phyloP scores from a whole-genome alignment of 371 early-diverging fungal genomes.

The Mucor lusitanicus region DNA sequence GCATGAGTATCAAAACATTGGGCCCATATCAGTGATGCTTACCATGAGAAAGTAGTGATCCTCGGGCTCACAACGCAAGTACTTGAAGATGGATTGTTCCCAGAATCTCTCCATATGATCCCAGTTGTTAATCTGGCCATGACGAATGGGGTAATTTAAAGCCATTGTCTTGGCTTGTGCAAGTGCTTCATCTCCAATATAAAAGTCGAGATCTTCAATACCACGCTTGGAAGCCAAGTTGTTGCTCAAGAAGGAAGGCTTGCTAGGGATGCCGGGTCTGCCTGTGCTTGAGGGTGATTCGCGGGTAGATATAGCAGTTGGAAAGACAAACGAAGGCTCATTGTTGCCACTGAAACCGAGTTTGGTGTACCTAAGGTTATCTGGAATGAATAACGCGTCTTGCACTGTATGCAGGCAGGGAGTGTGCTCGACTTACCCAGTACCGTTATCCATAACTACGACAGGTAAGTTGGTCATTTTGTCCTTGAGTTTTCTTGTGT shows the following conservation, averaged over 20 bases:
- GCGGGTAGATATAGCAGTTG: slow-evolving; percentile 87
- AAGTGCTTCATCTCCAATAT: slow-evolving; percentile 96
- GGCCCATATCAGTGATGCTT: slow-evolving; percentile 11
- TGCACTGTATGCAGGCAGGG: neutral
- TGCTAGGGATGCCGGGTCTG: slow-evolving; percentile 59
- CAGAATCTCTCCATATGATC: slow-evolving; percentile 95
- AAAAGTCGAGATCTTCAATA: slow-evolving; percentile 96
- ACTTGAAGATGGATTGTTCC: slow-evolving; percentile 97
- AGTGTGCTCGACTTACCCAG: slow-evolving; percentile 67
- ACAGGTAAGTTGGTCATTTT: slow-evolving; percentile 65
- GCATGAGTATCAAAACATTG: neutral
- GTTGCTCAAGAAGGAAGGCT: slow-evolving; percentile 60
- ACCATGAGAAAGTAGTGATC: slow-evolving; percentile 93
- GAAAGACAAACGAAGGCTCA: slow-evolving; percentile 95
- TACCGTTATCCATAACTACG: slow-evolving; percentile 94
- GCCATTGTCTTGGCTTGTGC: slow-evolving; percentile 86
- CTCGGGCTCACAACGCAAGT: slow-evolving; percentile 96
- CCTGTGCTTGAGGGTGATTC: slow-evolving; percentile 58
- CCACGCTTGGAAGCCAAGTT: slow-evolving; percentile 95
- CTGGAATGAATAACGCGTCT: neutral
- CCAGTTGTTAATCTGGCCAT: slow-evolving; percentile 93
- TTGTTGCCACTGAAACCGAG: slow-evolving; percentile 98
- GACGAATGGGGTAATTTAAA: slow-evolving; percentile 84
- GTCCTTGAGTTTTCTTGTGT: neutral
- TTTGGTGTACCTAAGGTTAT: slow-evolving; percentile 87